A percentile compares a stretch with the other conserved stretches of the same genome.
These are phyloP conservation scores for Prunus yedoensis DNA, from an alignment of 331 rosid species.

Conservation along the genomic window DNA sequence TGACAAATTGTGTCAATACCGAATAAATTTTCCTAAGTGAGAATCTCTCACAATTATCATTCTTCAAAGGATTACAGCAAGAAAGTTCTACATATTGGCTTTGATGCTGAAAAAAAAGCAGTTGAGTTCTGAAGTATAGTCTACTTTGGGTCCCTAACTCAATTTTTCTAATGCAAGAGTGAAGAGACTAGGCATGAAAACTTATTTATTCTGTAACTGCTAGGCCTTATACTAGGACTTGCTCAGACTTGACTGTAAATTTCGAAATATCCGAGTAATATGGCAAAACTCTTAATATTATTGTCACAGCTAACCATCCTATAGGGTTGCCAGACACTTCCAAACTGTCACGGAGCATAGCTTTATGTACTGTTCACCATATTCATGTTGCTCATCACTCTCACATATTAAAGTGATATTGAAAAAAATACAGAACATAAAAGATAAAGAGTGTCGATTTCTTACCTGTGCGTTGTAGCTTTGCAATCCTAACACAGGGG, in stretches of 20 bases:
- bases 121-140: background rate
- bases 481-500: conserved; percentile 19
- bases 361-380: background rate
- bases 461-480: conserved; percentile 17
- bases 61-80: background rate
- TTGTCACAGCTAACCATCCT: background rate
- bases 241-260: background rate
- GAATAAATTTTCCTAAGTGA: background rate
- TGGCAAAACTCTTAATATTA: background rate
- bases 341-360: background rate
- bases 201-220: no score
- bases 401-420: background rate
- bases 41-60: background rate
- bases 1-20: background rate
- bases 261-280: background rate
- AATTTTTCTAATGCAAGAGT: background rate
- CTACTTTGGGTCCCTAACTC: no score
- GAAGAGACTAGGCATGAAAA: background rate
- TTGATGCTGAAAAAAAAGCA: background rate
- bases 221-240: background rate
- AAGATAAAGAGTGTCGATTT: background rate
- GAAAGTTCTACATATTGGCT: background rate
- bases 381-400: no score
- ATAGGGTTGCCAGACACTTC: conserved; percentile 1
- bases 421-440: background rate